phyloP scores from a whole-genome alignment of 768 basidiomycete genomes.

The Candolleomyces eurysporus region DNA sequence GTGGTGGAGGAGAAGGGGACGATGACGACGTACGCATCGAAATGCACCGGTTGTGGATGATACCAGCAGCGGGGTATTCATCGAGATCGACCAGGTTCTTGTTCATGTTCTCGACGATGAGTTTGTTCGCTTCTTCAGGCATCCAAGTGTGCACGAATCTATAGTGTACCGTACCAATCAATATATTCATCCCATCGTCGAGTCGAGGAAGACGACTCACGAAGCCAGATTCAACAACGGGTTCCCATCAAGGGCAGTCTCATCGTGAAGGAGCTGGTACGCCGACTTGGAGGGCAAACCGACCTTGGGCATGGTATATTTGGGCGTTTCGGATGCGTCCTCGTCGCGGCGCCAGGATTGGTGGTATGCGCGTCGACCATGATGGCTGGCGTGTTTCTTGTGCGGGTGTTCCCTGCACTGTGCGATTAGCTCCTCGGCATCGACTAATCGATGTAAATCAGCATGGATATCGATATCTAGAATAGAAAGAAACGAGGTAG shows the following conservation, averaged over 20 bases:
- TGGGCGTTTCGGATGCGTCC: conserved; percentile 38
- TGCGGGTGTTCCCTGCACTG: conserved; percentile 37
- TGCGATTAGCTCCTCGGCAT: conserved; percentile 49
- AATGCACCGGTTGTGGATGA: conserved; percentile 52
- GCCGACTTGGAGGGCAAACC: conserved; percentile 45
- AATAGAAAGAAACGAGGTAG: no score
- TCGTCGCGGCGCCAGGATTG: conserved; percentile 40
- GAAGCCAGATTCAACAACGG: conserved; percentile 63
- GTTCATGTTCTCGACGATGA: conserved; percentile 62
- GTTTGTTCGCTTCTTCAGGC: conserved; percentile 49
- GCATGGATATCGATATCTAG: no score
- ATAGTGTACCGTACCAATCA: background rate
- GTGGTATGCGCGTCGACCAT: conserved; percentile 24
- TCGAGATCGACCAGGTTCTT: conserved; percentile 69
- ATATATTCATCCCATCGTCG: background rate
- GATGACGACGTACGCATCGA: conserved; percentile 45
- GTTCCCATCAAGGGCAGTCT: conserved; percentile 56
- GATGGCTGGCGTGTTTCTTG: conserved; percentile 29
- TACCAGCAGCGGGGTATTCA: conserved; percentile 58
- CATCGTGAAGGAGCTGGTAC: conserved; percentile 52
- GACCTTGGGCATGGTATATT: conserved; percentile 42
- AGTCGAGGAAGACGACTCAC: conserved; percentile 34
- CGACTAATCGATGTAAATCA: conserved; percentile 27
- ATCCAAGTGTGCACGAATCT: conserved; percentile 60
- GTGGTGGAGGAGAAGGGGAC: no score